A percentile compares a stretch with the other conserved stretches of the same genome.
These are phyloP conservation scores for Penicillium bovifimosum DNA, from an alignment of 495 filamentous ascomycete species.

Conservation along the genomic window DNA sequence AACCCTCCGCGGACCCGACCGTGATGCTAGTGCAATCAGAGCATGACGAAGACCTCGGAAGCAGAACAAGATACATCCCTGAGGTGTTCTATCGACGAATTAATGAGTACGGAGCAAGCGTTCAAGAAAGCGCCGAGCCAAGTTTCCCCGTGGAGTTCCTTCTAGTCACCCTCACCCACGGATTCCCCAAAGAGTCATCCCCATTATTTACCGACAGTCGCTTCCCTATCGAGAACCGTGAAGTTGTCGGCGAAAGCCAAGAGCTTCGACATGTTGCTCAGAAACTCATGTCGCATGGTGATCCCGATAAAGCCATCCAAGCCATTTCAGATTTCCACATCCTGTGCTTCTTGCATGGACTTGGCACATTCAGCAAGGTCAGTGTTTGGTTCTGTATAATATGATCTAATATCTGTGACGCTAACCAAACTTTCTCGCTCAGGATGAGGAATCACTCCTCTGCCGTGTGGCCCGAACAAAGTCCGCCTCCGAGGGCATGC, in stretches of 20 bases:
- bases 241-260: constrained; percentile 76
- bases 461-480: constrained; percentile 75
- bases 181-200: constrained; percentile 76
- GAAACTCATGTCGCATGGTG: constrained; percentile 53
- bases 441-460: constrained; percentile 89
- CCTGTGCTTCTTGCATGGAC: constrained; percentile 74
- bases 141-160: constrained; percentile 95
- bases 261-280: constrained; percentile 59
- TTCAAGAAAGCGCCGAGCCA: constrained; percentile 95
- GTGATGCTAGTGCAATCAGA: constrained; percentile 95
- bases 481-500: constrained; percentile 69
- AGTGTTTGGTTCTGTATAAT: constrained; percentile 23
- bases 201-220: constrained; percentile 63
- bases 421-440: constrained; percentile 9
- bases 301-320: constrained; percentile 56
- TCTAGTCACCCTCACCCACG: constrained; percentile 91
- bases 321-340: constrained; percentile 90
- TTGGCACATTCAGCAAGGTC: constrained; percentile 81
- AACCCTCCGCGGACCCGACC: constrained; percentile 85
- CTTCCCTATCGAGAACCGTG: constrained; percentile 89
- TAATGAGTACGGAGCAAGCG: constrained; percentile 93
- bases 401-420: constrained; percentile 1
- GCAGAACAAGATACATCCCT: constrained; percentile 81
- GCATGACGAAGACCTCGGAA: constrained; percentile 67
- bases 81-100: constrained; percentile 95